Evolutionary conservation across 495 filamentous ascomycete species (phyloP), one percentile per base, ranked within the genome.

Genomic region (Penicillium coprophilum): DNA sequence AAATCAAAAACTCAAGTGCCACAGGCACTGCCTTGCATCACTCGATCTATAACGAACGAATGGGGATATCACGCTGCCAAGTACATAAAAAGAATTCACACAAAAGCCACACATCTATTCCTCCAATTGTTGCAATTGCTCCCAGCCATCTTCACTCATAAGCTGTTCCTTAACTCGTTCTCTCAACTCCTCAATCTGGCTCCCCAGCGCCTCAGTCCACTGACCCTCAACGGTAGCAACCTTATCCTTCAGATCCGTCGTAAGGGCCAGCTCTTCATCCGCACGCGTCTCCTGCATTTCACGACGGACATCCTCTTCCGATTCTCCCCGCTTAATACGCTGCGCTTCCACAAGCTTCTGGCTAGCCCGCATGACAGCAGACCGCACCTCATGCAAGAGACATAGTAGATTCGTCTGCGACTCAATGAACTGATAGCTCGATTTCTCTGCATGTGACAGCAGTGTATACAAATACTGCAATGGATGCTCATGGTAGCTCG

Each of bases 351-450:
- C 75, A 31, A 80, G 62, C 46, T 76, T 73, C 52, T 76, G 77
- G 36, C 73, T 74, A 3, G 88, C 88, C 45, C 72, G 75, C 65
- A 86, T 86, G 6, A 90, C 83, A 4, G 85, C 87, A 38, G 88
- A 90, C 64, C 91, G 90, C 24, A 96, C 91, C 71, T 97, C 94
- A 63, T 98, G 94, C 62, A 97, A 71, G 21, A 97, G 71, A 60
- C 92, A 97, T n/a, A 97, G 80, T 13, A 97, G 75, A 59, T 98
- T 97, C 21, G 83, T 92, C 78, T 98, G 93, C 4, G 82, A 86
- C 76, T 98, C 94, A 57, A 98, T 97, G 71, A 94, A 97, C 72
- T 96, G 93, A 65, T 96, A 96, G 23, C 89, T 91, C 50, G 85
- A 88, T 72, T 90, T 94, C 70, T 94, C 90, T 5, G 92, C 89